These are phyloP conservation scores for Cercospora sesami DNA, from an alignment of 2,329 filamentous ascomycete species.

Conservation along the genomic window DNA sequence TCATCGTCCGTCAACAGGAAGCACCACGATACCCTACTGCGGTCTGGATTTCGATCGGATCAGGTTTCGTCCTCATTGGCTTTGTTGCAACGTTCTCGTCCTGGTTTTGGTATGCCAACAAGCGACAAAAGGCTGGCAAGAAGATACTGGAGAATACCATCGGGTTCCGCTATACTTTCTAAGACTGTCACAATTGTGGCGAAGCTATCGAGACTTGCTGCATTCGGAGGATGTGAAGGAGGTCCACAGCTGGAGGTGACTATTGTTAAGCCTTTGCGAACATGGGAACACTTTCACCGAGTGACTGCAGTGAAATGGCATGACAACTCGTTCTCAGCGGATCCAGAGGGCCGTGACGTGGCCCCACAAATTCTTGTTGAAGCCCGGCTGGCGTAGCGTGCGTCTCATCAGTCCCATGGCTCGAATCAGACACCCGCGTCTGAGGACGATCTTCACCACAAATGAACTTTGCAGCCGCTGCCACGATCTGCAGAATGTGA, in stretches of 20 bases:
- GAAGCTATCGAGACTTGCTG: not conserved
- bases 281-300: not conserved
- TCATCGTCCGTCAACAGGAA: constrained; percentile 62
- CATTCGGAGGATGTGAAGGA: not conserved
- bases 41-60: constrained; percentile 66
- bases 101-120: constrained; percentile 35
- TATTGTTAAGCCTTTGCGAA: not conserved
- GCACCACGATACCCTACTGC: constrained; percentile 65
- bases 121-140: constrained; percentile 32
- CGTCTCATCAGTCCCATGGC: not conserved
- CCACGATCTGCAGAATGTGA: constrained; percentile 67
- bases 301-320: not conserved
- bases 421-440: not conserved
- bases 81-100: constrained; percentile 33
- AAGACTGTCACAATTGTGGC: constrained; percentile 15
- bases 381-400: not conserved
- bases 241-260: not conserved
- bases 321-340: not conserved
- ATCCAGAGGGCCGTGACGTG: not conserved
- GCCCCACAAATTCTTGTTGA: not conserved
- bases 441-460: constrained; percentile 17
- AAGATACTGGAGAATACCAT: constrained; percentile 35
- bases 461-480: constrained; percentile 72
- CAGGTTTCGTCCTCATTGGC: constrained; percentile 34
- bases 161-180: constrained; percentile 51